Conservation (phyloP, 2,329 filamentous ascomycete genomes). For the Aspergillus pseudoviridinutans region DNA sequence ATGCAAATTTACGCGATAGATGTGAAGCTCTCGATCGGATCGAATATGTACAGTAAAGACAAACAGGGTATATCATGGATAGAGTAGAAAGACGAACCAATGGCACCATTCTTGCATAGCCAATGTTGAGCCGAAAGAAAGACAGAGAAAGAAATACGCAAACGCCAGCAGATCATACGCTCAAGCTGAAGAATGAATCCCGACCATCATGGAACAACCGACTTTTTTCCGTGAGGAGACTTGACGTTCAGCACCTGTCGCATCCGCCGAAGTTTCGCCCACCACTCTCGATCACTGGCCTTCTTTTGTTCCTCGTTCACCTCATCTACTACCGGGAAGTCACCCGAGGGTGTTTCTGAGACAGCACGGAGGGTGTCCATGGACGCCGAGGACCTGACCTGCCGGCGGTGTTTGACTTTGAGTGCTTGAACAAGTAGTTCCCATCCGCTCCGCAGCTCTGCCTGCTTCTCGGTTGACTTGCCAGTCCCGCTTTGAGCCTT, state of each 20-base stretch:
- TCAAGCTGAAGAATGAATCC: background rate
- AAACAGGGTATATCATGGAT: background rate
- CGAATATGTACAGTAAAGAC: background rate
- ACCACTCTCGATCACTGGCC: constrained; percentile 67
- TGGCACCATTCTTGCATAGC: background rate
- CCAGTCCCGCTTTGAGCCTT: constrained; percentile 53
- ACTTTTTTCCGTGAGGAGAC: constrained; percentile 49
- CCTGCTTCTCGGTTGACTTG: constrained; percentile 27
- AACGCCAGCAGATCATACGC: background rate
- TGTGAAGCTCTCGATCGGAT: background rate
- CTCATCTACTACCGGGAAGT: constrained; percentile 26
- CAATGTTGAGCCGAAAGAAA: background rate
- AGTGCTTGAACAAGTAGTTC: constrained; percentile 42
- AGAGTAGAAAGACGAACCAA: background rate
- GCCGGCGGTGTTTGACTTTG: constrained; percentile 36
- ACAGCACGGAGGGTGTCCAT: constrained; percentile 27
- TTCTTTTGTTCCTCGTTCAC: constrained; percentile 45
- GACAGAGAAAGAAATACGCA: background rate
- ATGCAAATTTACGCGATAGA: background rate
- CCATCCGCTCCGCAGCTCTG: constrained; percentile 43
- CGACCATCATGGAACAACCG: constrained; percentile 7
- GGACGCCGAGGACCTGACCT: constrained; percentile 23
- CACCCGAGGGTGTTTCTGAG: constrained; percentile 17
- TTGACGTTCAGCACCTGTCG: constrained; percentile 69
- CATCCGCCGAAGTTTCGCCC: constrained; percentile 66